Conservation (phyloP, 768 basidiomycete species). For the Collybia mongolica region DNA sequence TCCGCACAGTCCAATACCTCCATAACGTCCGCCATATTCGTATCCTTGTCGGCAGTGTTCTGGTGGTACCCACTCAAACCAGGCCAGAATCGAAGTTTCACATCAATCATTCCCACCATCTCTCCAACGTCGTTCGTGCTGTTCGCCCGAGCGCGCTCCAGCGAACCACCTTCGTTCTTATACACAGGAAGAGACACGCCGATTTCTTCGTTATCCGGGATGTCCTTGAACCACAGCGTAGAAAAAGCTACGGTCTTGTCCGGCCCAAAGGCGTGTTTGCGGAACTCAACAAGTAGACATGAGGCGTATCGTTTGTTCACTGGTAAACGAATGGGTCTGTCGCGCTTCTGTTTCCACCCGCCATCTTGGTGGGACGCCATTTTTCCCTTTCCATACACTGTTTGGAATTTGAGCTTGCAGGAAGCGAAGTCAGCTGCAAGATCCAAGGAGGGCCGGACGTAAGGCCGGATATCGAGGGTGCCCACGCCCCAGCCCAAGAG, state of each 20-base stretch:
- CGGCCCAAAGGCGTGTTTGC: slow-evolving; percentile 28
- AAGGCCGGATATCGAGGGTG: slow-evolving; percentile 51
- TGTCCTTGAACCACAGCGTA: slow-evolving; percentile 42
- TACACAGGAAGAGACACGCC: slow-evolving; percentile 24
- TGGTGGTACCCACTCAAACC: slow-evolving; percentile 45
- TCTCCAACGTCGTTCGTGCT: slow-evolving; percentile 22
- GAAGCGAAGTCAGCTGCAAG: slow-evolving; percentile 33
- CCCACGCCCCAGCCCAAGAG: slow-evolving; percentile 71
- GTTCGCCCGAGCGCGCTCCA: slow-evolving; percentile 26
- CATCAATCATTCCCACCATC: slow-evolving; percentile 27
- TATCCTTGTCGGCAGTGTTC: slow-evolving; percentile 29
- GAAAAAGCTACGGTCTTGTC: slow-evolving; percentile 35
- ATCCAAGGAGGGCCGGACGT: slow-evolving; percentile 25
- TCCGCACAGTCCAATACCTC: slow-evolving; percentile 41
- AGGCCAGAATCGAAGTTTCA: slow-evolving; percentile 37
- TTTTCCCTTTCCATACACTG: slow-evolving; percentile 34
- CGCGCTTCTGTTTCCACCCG: slow-evolving; percentile 32
- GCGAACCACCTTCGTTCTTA: slow-evolving; percentile 16
- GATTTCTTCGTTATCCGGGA: slow-evolving; percentile 33
- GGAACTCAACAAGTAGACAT: slow-evolving; percentile 37
- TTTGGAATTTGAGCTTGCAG: slow-evolving; percentile 41
- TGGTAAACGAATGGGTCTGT: slow-evolving; percentile 30
- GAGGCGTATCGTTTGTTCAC: slow-evolving; percentile 40
- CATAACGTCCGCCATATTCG: slow-evolving; percentile 38
- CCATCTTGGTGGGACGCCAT: slow-evolving; percentile 25